Base-by-base conservation (phyloP, 768 basidiomycete species). In the Guyanaporus albipodus region DNA sequence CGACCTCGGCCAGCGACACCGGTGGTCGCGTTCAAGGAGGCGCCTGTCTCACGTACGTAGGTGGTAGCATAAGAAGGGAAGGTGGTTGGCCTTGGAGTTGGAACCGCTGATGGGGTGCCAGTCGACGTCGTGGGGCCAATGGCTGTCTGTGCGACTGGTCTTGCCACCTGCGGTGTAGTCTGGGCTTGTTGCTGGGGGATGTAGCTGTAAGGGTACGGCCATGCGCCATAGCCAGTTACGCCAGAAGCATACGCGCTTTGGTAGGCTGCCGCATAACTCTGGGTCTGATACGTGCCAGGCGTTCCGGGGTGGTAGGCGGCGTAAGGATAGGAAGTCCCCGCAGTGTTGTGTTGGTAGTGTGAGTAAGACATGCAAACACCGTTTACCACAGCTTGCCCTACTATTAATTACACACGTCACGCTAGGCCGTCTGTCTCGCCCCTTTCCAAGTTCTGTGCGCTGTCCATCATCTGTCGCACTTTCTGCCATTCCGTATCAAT, bases 401-500 rank as follows among this genome's bases (percentile, higher is more conserved):
- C 11, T 35, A n/a, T 4, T 18, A 41, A 5, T 34, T 49, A 52
- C 19, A 58, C 11, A 31, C 21, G 36, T 14, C 24, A 42, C 21
- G 36, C 17, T 27, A 42, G n/a, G 6, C n/a, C 49, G 14, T 70
- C 68, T 12, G 53, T 42, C 44, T 78, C 78, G 5, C 73, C 78
- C 55, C 66, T 74, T 58, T 89, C 87, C 39, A 91, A 68, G 52
- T 75, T 73, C 31, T 73, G 72, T n/a, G 87, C 85, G 32, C 71
- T 75, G 21, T 87, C 82, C 83, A 90, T 87, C 73, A 90, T 76
- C 27, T 71, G 67, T 53, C 86, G 82, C 41, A 91, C 62, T 54
- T 73, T 82, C 46, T 76, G 73, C 86, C 86, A 91, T 56, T 86
- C 81, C 48, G 68, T 68, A 15, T 83, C 77, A 47, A 91, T 82